Conservation (phyloP, 2,329 filamentous ascomycete genomes). For the Fusarium mundagurra region DNA sequence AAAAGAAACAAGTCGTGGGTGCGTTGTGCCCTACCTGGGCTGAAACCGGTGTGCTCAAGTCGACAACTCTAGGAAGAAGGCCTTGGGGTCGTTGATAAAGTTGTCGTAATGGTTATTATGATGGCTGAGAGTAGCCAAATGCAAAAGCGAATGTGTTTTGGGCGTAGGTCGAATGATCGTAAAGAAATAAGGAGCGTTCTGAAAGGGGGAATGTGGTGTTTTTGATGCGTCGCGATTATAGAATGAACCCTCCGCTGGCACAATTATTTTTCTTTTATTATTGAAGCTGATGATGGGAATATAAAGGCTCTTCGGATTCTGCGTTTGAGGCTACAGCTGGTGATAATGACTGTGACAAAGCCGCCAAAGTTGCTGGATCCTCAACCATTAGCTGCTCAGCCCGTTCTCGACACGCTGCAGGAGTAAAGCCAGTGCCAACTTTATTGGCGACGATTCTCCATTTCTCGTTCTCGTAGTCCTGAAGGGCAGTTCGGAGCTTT, state of each 20-base stretch:
- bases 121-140: not conserved
- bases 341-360: slow-evolving; percentile 61
- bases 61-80: slow-evolving; percentile 24
- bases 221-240: slow-evolving; percentile 14
- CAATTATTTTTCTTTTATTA: slow-evolving; percentile 48
- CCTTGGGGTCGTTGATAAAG: slow-evolving; percentile 13
- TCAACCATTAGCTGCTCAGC: slow-evolving; percentile 69
- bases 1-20: slow-evolving; percentile 35
- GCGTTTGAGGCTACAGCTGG: slow-evolving; percentile 52
- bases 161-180: slow-evolving; percentile 9
- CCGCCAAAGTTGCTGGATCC: slow-evolving; percentile 55
- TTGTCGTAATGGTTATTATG: slow-evolving; percentile 7
- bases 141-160: slow-evolving; percentile 20
- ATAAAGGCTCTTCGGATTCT: slow-evolving; percentile 39
- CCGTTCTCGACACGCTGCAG: slow-evolving; percentile 85
- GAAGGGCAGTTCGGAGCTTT: slow-evolving; percentile 78
- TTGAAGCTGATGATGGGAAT: slow-evolving; percentile 64
- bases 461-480: slow-evolving; percentile 90
- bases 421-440: slow-evolving; percentile 89
- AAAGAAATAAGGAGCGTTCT: not conserved
- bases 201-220: slow-evolving; percentile 6
- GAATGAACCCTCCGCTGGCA: slow-evolving; percentile 13
- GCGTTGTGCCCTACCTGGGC: slow-evolving; percentile 35
- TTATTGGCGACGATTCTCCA: slow-evolving; percentile 94
- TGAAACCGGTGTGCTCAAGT: slow-evolving; percentile 27